Conservation (phyloP, 2,329 filamentous ascomycete genomes). For the Didymella sp. region DNA sequence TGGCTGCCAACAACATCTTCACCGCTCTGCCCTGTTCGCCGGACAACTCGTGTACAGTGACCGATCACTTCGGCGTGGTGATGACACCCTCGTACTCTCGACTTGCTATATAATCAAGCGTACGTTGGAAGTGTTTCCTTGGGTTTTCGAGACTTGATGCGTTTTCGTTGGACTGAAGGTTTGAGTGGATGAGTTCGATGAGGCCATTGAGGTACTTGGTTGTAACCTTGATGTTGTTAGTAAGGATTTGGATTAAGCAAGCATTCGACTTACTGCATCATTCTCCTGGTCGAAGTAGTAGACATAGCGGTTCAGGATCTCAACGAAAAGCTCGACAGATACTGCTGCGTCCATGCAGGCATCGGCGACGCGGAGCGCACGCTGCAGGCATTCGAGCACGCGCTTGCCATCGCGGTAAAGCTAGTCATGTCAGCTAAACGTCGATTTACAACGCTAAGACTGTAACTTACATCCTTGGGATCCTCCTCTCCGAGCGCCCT, state of each 20-base stretch:
- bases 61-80: slow-evolving; percentile 62
- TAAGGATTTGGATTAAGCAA: neutral
- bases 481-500: slow-evolving; percentile 79
- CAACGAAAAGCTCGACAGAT: slow-evolving; percentile 96
- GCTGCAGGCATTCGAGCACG: slow-evolving; percentile 93
- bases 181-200: slow-evolving; percentile 97
- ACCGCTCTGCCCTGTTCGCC: neutral
- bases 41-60: neutral
- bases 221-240: slow-evolving; percentile 68
- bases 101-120: slow-evolving; percentile 88
- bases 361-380: slow-evolving; percentile 92
- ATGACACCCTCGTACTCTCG: slow-evolving; percentile 94
- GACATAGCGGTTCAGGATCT: slow-evolving; percentile 97
- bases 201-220: slow-evolving; percentile 98
- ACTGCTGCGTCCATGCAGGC: slow-evolving; percentile 99
- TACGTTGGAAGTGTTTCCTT: slow-evolving; percentile 91
- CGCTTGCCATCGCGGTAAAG: slow-evolving; percentile 97
- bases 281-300: slow-evolving; percentile 99
- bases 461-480: slow-evolving; percentile 71
- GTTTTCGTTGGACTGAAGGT: slow-evolving; percentile 85
- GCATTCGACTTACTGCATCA: slow-evolving; percentile 71
- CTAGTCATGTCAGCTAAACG: slow-evolving; percentile 45
- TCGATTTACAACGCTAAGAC: neutral
- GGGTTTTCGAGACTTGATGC: slow-evolving; percentile 85
- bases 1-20: slow-evolving; percentile 3